Conservation (phyloP, 495 filamentous ascomycete genomes). For the Tuber magnatum region DNA sequence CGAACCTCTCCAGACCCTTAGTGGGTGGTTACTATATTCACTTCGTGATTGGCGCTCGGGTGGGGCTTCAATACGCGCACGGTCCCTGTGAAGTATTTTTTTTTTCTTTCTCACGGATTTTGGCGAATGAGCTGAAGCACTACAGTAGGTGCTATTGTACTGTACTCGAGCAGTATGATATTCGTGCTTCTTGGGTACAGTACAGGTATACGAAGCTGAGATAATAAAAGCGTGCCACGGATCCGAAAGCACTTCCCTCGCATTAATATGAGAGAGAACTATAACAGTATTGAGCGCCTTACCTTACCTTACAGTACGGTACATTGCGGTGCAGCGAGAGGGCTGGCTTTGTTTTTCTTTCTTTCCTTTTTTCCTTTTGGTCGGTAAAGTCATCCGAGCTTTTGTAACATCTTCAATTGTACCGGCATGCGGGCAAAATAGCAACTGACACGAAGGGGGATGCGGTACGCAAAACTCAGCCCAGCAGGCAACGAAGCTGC, state of each 20-base stretch:
- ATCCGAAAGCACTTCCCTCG: background rate
- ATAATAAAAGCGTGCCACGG: background rate
- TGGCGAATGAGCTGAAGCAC: background rate
- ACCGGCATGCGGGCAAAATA: slow-evolving; percentile 1
- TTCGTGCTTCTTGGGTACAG: background rate
- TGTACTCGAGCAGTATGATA: no score
- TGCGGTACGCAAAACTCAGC: background rate
- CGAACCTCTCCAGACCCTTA: background rate
- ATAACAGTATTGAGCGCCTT: background rate
- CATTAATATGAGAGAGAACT: background rate
- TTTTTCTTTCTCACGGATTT: background rate
- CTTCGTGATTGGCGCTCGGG: background rate
- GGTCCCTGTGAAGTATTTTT: background rate
- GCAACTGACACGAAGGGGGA: slow-evolving; percentile 1
- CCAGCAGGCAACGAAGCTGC: background rate
- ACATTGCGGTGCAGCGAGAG: slow-evolving; percentile 14
- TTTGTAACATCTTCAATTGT: slow-evolving; percentile 10
- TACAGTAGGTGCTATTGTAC: background rate
- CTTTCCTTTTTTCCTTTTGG: slow-evolving; percentile 6
- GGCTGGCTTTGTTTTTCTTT: slow-evolving; percentile 12
- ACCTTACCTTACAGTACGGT: background rate
- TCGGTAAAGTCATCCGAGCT: slow-evolving; percentile 11
- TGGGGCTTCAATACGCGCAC: background rate
- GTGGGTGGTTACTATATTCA: background rate
- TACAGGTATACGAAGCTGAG: background rate